Conservation (phyloP, 1,284 basidiomycete genomes). For the Leccinum solheimii region DNA sequence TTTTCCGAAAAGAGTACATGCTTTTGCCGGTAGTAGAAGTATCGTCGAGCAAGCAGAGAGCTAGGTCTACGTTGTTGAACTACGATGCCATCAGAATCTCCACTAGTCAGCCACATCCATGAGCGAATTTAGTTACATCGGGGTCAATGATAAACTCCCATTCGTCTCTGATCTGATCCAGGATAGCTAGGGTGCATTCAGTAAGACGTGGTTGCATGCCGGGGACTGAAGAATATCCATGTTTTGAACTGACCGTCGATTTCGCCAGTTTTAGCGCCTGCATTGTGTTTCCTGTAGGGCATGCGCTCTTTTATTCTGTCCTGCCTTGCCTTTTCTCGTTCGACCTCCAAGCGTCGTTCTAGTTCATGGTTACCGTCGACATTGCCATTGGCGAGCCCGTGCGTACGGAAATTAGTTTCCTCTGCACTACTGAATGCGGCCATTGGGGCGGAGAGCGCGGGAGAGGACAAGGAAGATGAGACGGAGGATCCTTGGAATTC, state of each 20-base stretch:
- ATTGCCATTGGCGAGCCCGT: constrained; percentile 54
- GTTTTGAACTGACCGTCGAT: constrained; percentile 63
- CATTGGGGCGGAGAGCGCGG: constrained; percentile 52
- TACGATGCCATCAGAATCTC: constrained; percentile 31
- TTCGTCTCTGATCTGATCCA: constrained; percentile 83
- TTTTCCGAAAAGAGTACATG: constrained; percentile 71
- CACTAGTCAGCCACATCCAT: not conserved
- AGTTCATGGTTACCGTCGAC: constrained; percentile 50
- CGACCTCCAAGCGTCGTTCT: constrained; percentile 57
- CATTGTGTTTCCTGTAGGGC: constrained; percentile 53
- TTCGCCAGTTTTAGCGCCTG: constrained; percentile 62
- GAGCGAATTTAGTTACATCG: constrained; percentile 55
- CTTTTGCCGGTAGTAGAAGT: constrained; percentile 66
- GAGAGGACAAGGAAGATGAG: constrained; percentile 43
- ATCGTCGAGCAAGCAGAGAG: constrained; percentile 80
- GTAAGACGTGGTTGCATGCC: constrained; percentile 1
- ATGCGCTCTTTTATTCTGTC: constrained; percentile 66
- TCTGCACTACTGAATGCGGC: constrained; percentile 70
- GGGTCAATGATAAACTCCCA: constrained; percentile 89
- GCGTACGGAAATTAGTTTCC: constrained; percentile 44
- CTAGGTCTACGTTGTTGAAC: constrained; percentile 93
- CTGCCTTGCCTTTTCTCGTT: constrained; percentile 60
- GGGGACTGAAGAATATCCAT: not conserved
- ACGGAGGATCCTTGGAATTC: constrained; percentile 30
- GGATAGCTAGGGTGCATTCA: constrained; percentile 54